Conservation (phyloP, 345 rosid genomes). For the Euphorbia peplus region DNA sequence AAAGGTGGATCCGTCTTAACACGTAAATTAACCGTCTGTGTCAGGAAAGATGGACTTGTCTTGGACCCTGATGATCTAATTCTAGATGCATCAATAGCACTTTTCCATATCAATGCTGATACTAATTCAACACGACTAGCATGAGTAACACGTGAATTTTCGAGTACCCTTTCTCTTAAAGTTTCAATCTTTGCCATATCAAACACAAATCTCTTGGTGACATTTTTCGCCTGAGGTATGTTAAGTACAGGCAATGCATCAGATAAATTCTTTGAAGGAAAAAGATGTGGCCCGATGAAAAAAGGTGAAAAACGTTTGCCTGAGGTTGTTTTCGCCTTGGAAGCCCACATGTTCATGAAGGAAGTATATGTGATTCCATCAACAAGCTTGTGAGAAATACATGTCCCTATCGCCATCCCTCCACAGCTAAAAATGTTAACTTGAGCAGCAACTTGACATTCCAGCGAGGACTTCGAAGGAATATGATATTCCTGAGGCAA, state of each 20-base stretch:
- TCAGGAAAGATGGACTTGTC: not conserved
- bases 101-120: slow-evolving; percentile 16
- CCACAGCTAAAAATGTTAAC: slow-evolving; percentile 31
- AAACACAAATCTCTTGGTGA: slow-evolving; percentile 16
- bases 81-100: slow-evolving; percentile 5
- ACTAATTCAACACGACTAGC: slow-evolving; percentile 14
- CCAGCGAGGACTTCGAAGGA: not conserved
- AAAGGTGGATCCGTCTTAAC: slow-evolving; percentile 19
- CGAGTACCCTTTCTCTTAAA: not conserved
- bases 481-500: slow-evolving; percentile 13
- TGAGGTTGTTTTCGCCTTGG: slow-evolving; percentile 13
- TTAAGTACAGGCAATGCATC: slow-evolving; percentile 6
- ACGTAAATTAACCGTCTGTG: slow-evolving; percentile 38
- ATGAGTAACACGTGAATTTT: not conserved
- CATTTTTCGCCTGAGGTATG: slow-evolving; percentile 14
- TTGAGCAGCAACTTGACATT: slow-evolving; percentile 20
- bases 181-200: slow-evolving; percentile 5
- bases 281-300: slow-evolving; percentile 7
- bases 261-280: slow-evolving; percentile 17
- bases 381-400: slow-evolving; percentile 25
- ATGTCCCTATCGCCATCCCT: slow-evolving; percentile 27
- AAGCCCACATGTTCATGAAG: slow-evolving; percentile 27
- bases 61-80: not conserved
- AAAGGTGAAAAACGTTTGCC: not conserved
- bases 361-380: slow-evolving; percentile 25